These are phyloP conservation scores for Cyberlindnera meyerae DNA, from an alignment of 805 yeast genomes.

Conservation along the genomic window DNA sequence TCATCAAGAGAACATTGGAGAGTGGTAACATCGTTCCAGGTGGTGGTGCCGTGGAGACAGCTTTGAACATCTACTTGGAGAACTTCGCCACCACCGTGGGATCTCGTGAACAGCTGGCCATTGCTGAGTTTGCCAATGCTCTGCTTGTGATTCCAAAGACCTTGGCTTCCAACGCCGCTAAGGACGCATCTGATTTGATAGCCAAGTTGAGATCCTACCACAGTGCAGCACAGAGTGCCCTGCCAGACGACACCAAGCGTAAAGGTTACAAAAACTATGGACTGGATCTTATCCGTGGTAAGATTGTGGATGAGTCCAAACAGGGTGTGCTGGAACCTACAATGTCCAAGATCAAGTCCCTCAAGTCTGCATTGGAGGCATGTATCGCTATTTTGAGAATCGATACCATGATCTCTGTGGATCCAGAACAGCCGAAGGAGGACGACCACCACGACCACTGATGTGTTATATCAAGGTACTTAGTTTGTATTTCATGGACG, in stretches of 20 bases:
- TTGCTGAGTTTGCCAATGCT: slow-evolving; percentile 94
- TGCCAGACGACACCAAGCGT: slow-evolving; percentile 77
- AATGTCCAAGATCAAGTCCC: slow-evolving; percentile 82
- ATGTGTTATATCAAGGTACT: no score
- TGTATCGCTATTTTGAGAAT: slow-evolving; percentile 96
- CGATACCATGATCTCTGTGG: slow-evolving; percentile 96
- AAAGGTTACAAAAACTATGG: slow-evolving; percentile 89
- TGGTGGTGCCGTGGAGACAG: slow-evolving; percentile 98
- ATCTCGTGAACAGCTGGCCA: slow-evolving; percentile 94
- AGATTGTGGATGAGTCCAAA: slow-evolving; percentile 77
- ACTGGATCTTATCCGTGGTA: slow-evolving; percentile 84
- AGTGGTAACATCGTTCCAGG: slow-evolving; percentile 96
- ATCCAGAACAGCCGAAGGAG: slow-evolving; percentile 90
- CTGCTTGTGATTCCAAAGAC: slow-evolving; percentile 92
- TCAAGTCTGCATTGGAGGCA: slow-evolving; percentile 96
- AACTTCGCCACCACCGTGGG: slow-evolving; percentile 98
- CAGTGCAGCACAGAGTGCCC: slow-evolving; percentile 87
- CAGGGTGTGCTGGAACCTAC: slow-evolving; percentile 96
- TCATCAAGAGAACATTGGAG: slow-evolving; percentile 93
- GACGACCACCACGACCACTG: slow-evolving; percentile 56
- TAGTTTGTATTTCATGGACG: no score
- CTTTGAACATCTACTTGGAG: slow-evolving; percentile 89
- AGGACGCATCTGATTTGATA: slow-evolving; percentile 90
- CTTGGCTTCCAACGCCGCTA: slow-evolving; percentile 94
- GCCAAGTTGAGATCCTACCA: slow-evolving; percentile 96